A percentile compares a stretch with the other conserved stretches of the same genome.
These are phyloP conservation scores for Didymella pomorum DNA, from an alignment of 2,329 filamentous ascomycete species.

Conservation along the genomic window DNA sequence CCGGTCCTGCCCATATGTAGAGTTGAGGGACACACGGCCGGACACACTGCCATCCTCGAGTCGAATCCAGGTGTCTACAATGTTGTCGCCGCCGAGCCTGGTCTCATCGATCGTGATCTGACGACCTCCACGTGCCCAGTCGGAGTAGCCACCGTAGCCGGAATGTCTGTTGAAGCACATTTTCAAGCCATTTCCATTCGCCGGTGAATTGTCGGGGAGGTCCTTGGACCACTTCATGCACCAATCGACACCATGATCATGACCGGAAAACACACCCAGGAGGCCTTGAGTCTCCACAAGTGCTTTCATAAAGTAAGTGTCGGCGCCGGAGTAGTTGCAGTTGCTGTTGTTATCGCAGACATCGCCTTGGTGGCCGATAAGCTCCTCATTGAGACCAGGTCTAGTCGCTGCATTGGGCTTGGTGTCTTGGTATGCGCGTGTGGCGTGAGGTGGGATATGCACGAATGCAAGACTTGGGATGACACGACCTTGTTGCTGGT, in stretches of 20 bases:
- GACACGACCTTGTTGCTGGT: conserved; percentile 37
- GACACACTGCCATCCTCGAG: conserved; percentile 64
- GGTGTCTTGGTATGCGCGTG: conserved; percentile 53
- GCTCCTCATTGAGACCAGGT: conserved; percentile 52
- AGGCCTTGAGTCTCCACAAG: conserved; percentile 62
- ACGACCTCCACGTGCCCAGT: conserved; percentile 68
- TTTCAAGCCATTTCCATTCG: conserved; percentile 55
- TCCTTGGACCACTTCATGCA: conserved; percentile 53
- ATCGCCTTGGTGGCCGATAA: conserved; percentile 35
- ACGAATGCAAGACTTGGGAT: conserved; percentile 64
- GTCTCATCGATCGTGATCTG: conserved; percentile 61
- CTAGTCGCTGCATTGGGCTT: conserved; percentile 54
- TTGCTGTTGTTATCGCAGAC: conserved; percentile 26
- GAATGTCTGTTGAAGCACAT: conserved; percentile 71
- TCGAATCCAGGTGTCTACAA: conserved; percentile 67
- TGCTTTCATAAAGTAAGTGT: conserved; percentile 69
- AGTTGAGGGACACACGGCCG: conserved; percentile 64
- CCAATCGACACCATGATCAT: conserved; percentile 63
- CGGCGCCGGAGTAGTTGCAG: conserved; percentile 56
- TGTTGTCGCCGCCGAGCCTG: conserved; percentile 48
- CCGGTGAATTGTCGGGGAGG: conserved; percentile 38
- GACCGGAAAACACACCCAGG: conserved; percentile 64
- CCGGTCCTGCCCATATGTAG: conserved; percentile 64
- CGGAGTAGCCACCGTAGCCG: conserved; percentile 74
- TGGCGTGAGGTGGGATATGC: conserved; percentile 57